Evolutionary conservation across 352 stramenopile genomes (phyloP), one percentile per base, ranked within the genome.

Genomic region (Pythium myriotylum): DNA sequence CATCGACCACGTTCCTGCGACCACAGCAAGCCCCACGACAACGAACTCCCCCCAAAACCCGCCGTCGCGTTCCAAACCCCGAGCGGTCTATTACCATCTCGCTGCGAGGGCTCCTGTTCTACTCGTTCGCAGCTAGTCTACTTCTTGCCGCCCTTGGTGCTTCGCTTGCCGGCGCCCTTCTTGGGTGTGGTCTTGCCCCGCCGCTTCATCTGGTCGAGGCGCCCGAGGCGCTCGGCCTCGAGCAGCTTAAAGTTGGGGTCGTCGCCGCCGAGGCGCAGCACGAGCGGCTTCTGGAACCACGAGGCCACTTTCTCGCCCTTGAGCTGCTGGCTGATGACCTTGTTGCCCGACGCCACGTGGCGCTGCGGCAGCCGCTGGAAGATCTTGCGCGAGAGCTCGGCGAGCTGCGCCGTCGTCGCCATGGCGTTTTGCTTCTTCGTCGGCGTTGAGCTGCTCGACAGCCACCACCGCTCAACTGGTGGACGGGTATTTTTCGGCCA

Each of bases 301-400:
- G 77, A 88, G 24, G 79, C 86, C 12, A 95, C 72, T 72, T 91
- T 93, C 35, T 95, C 86, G 49, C 86, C 86, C 74, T 89, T 90
- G 42, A 95, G 77, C 75, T 93, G 82, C 77, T 92, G 92, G 71
- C 82, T 92, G 72, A 95, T 92, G 40, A 95, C 77, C 73, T 95
- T 95, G 73, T 93, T 95, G 67, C 86, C 86, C 45, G 86, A 93
- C 59, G 77, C 67, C 23, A 72, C 86, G 65, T 92, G 73, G 69
- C 79, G 84, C 77, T 93, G 84, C 67, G 86, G 86, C 64, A 95
- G 70, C 16, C 86, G 84, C 79, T 95, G 82, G 72, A 95, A 95
- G 64, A 95, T 95, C 77, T 95, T 92, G 66, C 86, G 84, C 41
- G 81, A 74, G 48, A 95, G 68, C 57, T 95, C 86, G 54, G 81